phyloP scores from a whole-genome alignment of 257 asterid species.

The Capsicum baccatum region DNA sequence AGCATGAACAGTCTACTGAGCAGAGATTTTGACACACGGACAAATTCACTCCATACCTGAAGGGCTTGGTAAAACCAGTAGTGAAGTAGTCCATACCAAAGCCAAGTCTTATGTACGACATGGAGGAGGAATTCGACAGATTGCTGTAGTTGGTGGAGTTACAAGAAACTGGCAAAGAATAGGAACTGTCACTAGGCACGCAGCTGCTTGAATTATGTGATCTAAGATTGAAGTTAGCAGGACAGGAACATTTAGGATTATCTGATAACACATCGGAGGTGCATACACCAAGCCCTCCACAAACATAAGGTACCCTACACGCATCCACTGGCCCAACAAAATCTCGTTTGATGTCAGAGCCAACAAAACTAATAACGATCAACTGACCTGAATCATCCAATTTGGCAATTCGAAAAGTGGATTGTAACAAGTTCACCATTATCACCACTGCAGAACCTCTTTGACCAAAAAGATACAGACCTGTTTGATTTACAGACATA shows the following conservation, averaged over 20 bases:
- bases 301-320: conserved; percentile 32
- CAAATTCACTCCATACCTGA: conserved; percentile 42
- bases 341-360: conserved; percentile 37
- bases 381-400: conserved; percentile 65
- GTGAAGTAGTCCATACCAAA: conserved; percentile 63
- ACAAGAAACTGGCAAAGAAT: conserved; percentile 59
- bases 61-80: conserved; percentile 56
- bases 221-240: conserved; percentile 44
- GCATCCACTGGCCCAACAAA: conserved; percentile 36
- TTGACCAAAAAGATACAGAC: conserved; percentile 56
- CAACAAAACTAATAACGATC: conserved; percentile 48
- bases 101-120: conserved; percentile 56
- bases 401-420: conserved; percentile 52
- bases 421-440: conserved; percentile 43
- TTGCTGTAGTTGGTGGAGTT: conserved; percentile 38
- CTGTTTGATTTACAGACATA: conserved; percentile 52
- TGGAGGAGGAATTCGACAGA: conserved; percentile 12
- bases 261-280: conserved; percentile 37
- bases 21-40: conserved; percentile 64
- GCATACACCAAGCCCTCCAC: conserved; percentile 33
- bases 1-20: conserved; percentile 65
- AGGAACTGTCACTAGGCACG: conserved; percentile 49
- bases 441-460: conserved; percentile 53
- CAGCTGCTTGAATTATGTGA: conserved; percentile 46
- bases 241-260: conserved; percentile 61